Base-by-base conservation (phyloP, 371 early-diverging fungal genomes). In the Apophysomyces ossiformis region DNA sequence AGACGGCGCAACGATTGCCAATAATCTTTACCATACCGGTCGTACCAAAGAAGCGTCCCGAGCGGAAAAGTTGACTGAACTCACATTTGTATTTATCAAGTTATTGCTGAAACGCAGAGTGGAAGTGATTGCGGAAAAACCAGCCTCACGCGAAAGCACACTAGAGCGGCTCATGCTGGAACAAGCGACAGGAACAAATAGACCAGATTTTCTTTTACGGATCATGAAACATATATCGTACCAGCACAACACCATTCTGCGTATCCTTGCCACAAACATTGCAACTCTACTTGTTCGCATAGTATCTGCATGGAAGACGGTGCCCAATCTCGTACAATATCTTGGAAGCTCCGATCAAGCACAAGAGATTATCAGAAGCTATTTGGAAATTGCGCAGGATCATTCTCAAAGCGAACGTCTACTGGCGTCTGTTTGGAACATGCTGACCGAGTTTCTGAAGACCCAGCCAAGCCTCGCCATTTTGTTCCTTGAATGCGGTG, bases 401-500 rank as follows among this genome's bases (percentile, higher is more conserved):
- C 59, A 66, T n/a, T 50, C 62, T 32, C 78, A 76, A 57, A 63
- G 67, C 21, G 74, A 78, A 47, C 56, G 57, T 0, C 39, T 82
- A 6, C 54, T 79, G 18, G 61, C 80, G 5, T 67, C 77, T 21
- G 73, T 79, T 18, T 82, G 83, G 83, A 78, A 75, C 37, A 69
- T 82, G 47, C 59, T 82, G 21, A 78, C 75, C 8, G 63, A 66
- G 0, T 57, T 82, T 44, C 44, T 82, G 63, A 76, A 78, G 46
- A 76, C 78, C 0, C 83, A 82, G 35, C 83, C 83, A 16, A 77
- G 79, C 13, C 63, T 82, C 5, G 78, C 78, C 35, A 67, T 82
- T 13, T 61, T 82, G 39, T 82, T 82, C 57, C 64, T 82, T 41
- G 83, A 82, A 54, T 82, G 83, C 61, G 77, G 78, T n/a, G 83